phyloP scores from a whole-genome alignment of 2,329 filamentous ascomycete genomes.

The Lecanicillium sp. region DNA sequence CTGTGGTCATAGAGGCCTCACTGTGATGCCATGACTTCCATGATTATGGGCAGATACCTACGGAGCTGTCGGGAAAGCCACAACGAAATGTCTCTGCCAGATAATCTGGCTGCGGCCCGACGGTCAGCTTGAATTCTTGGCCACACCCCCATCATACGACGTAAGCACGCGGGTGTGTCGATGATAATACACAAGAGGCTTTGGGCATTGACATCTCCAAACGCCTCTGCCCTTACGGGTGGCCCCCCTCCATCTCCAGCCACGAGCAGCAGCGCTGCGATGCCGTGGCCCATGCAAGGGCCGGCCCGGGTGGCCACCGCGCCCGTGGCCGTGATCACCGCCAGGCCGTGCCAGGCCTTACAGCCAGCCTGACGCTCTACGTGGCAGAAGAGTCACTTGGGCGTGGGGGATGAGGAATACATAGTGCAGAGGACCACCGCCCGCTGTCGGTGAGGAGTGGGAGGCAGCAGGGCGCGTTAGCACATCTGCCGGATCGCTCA shows the following conservation, averaged over 20 bases:
- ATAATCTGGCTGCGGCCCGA: background rate
- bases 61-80: too few species aligned
- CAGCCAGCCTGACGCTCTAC: constrained; percentile 9
- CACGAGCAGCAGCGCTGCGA: background rate
- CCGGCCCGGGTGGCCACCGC: constrained; percentile 9
- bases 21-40: too few species aligned
- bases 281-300: constrained; percentile 10
- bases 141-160: constrained; percentile 6
- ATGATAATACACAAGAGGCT: background rate
- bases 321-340: constrained; percentile 1
- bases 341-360: background rate
- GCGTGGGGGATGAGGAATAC: background rate
- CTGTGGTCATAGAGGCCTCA: too few species aligned
- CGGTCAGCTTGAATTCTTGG: background rate
- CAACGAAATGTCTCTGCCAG: too few species aligned
- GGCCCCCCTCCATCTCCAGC: background rate
- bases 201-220: too few species aligned
- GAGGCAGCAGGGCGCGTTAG: background rate
- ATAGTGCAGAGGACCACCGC: background rate
- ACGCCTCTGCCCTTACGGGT: too few species aligned
- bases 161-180: too few species aligned
- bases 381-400: constrained; percentile 7
- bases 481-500: background rate
- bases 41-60: too few species aligned
- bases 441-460: background rate